These are phyloP conservation scores for Pulveroboletus sp. DNA, from an alignment of 768 basidiomycete species.

Conservation along the genomic window DNA sequence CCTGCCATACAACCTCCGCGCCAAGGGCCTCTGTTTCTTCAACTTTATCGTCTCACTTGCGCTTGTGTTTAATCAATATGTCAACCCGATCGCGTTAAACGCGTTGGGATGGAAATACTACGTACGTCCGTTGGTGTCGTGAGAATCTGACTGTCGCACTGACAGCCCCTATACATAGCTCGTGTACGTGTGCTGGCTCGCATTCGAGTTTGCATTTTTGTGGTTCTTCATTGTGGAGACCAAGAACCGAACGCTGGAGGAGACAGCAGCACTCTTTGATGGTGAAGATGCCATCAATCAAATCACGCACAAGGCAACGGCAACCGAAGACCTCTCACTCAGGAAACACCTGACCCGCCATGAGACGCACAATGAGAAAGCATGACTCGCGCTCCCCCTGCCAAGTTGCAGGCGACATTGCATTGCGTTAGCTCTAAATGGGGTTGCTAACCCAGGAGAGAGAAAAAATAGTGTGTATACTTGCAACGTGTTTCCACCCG, in stretches of 20 bases:
- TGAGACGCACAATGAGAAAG: background rate
- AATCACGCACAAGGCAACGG: conserved; percentile 14
- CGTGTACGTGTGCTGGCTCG: conserved; percentile 23
- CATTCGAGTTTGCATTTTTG: conserved; percentile 9
- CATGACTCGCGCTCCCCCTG: background rate
- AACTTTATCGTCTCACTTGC: conserved; percentile 63
- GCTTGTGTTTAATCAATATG: conserved; percentile 75
- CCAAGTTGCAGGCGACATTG: too few species aligned
- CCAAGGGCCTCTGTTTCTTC: conserved; percentile 78
- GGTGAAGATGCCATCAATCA: conserved; percentile 40
- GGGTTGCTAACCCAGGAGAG: too few species aligned
- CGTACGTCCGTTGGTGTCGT: background rate
- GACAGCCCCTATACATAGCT: conserved; percentile 34
- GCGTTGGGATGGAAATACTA: conserved; percentile 51
- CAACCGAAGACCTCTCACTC: background rate
- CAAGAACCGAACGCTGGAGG: conserved; percentile 56
- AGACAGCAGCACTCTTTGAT: conserved; percentile 71
- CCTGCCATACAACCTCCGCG: conserved; percentile 74
- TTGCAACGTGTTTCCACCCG: too few species aligned
- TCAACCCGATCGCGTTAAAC: conserved; percentile 72
- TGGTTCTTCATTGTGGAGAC: conserved; percentile 20
- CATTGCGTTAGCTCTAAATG: too few species aligned
- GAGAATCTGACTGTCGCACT: background rate
- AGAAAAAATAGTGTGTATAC: too few species aligned
- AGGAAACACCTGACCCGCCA: background rate